Conservation (phyloP, 2,329 filamentous ascomycete species). For the Cercospora sp. region DNA sequence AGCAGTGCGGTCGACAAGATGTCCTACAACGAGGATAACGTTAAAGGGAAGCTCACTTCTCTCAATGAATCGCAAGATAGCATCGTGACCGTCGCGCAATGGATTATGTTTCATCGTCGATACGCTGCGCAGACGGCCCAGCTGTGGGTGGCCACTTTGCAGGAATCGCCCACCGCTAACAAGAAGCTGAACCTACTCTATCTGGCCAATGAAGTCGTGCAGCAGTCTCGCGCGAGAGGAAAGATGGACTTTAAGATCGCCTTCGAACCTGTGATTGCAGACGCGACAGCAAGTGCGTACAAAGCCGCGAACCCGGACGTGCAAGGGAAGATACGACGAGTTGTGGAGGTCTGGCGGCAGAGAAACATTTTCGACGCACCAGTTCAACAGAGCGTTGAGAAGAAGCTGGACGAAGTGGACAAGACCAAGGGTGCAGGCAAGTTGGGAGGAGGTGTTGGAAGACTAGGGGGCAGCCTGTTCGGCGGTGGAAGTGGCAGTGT, state of each 20-base stretch:
- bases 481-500: constrained; percentile 57
- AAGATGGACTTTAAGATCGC: constrained; percentile 92
- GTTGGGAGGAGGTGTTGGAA: constrained; percentile 28
- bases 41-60: constrained; percentile 89
- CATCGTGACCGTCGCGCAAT: constrained; percentile 94
- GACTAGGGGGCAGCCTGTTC: constrained; percentile 69
- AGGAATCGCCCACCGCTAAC: constrained; percentile 73
- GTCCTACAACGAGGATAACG: constrained; percentile 94
- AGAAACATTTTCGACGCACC: constrained; percentile 78
- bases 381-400: constrained; percentile 79
- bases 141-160: constrained; percentile 86
- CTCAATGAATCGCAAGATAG: constrained; percentile 97
- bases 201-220: constrained; percentile 93
- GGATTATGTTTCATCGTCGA: constrained; percentile 98
- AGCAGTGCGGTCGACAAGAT: constrained; percentile 51
- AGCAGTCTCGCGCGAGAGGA: constrained; percentile 89
- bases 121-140: constrained; percentile 90
- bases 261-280: constrained; percentile 87
- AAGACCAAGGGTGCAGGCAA: constrained; percentile 41
- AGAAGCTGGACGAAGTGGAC: constrained; percentile 67
- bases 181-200: constrained; percentile 92
- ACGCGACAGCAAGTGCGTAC: constrained; percentile 87
- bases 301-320: constrained; percentile 83
- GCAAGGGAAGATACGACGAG: constrained; percentile 81
- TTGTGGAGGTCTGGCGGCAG: constrained; percentile 92